Evolutionary conservation across 2,329 filamentous ascomycete species (phyloP), one percentile per base, ranked within the genome.

Genomic region (Nannizziopsis barbatae): DNA sequence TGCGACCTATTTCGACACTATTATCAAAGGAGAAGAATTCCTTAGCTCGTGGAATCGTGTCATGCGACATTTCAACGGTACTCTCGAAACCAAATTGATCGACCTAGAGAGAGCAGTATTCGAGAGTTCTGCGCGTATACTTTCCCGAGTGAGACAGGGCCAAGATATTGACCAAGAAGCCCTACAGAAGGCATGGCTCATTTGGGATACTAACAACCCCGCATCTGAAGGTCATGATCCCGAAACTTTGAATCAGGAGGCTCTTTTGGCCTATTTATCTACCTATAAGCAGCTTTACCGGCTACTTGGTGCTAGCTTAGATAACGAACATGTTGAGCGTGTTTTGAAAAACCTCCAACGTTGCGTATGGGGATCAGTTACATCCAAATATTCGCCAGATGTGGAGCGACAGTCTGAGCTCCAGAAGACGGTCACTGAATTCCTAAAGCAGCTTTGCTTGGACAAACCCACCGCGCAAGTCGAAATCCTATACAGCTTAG

Each of bases 241-340:
- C 43, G 65, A 71, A 0, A 67, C 68, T 2, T 76, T 84, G 52
- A 93, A 92, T 55, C 86, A 95, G 60, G 81, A 82, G 49, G 88
- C 86, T 9, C 76, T 90, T n/a, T 70, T 86, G 27, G 84, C 88
- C n/a, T 95, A 95, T 67, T 77, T 92, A 1, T 75, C 81, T 17
- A 76, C 84, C 1, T 76, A 92, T 36, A 73, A 80, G 49, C 82
- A 92, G 56, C 74, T 96, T 1, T 94, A 95, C 59, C 76, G 79
- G 0, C 75, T 95, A 4, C 78, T 87, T 42, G 75, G 82, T 50
- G 67, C 72, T 6, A 75, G 79, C 12, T 69, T 95, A 15, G 75
- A 75, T 8, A 69, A 77, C 0, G 72, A 79, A 2, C 75, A 77
- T 41, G 77, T 88, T 7, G 70, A 74, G 36, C 75, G 73, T n/a